Percentiles rank a stretch among this genome's conserved stretches.
phyloP scores from a whole-genome alignment of 2,329 filamentous ascomycete genomes.

The Colletotrichum falcatum region DNA sequence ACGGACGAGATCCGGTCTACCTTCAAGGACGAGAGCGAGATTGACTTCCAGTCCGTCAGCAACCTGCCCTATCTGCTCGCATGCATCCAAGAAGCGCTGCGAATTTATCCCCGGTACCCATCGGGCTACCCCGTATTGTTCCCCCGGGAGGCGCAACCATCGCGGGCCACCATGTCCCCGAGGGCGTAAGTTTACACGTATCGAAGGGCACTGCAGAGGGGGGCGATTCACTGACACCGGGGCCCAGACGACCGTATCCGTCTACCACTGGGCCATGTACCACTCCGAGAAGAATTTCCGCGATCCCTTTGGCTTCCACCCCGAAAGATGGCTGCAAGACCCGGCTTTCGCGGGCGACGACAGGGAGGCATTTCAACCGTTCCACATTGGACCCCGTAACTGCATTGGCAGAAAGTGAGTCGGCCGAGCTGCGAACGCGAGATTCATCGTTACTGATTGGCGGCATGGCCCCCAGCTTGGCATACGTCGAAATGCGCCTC shows the following conservation, averaged over 20 bases:
- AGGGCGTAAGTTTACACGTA: slow-evolving; percentile 43
- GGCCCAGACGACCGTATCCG: slow-evolving; percentile 53
- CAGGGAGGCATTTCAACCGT: slow-evolving; percentile 58
- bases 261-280: slow-evolving; percentile 50
- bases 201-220: no score
- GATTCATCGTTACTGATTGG: background rate
- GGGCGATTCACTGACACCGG: background rate
- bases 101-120: slow-evolving; percentile 53
- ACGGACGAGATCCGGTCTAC: slow-evolving; percentile 53
- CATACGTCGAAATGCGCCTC: slow-evolving; percentile 62
- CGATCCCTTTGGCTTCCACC: slow-evolving; percentile 50
- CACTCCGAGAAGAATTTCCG: slow-evolving; percentile 50
- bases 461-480: slow-evolving; percentile 47
- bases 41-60: slow-evolving; percentile 49
- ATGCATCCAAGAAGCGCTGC: slow-evolving; percentile 56
- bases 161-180: slow-evolving; percentile 48
- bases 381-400: slow-evolving; percentile 61
- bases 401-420: slow-evolving; percentile 64
- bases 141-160: slow-evolving; percentile 50
- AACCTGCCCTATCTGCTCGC: slow-evolving; percentile 54
- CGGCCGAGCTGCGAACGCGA: background rate
- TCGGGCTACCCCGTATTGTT: slow-evolving; percentile 46
- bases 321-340: slow-evolving; percentile 49
- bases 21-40: slow-evolving; percentile 52
- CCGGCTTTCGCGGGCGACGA: slow-evolving; percentile 43